phyloP scores from a whole-genome alignment of 495 filamentous ascomycete species.

The Aspergillus heteromorphus region DNA sequence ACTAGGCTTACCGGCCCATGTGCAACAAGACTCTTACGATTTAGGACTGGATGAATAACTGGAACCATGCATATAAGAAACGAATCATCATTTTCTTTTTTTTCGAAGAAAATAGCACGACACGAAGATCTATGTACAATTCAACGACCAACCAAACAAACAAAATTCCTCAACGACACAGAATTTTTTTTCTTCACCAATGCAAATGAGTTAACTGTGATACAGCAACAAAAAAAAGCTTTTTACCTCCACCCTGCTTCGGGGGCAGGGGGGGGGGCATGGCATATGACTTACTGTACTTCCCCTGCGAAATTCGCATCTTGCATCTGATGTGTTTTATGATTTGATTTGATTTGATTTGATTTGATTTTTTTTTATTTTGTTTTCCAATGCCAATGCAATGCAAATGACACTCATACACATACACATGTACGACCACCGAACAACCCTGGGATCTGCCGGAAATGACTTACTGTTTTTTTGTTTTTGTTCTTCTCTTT shows the following conservation, averaged over 20 bases:
- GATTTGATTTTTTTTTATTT: slow-evolving; percentile 1
- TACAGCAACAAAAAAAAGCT: neutral
- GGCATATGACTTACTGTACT: slow-evolving; percentile 3
- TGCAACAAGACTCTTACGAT: slow-evolving; percentile 14
- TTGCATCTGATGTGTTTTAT: neutral
- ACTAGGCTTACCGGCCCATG: slow-evolving; percentile 16
- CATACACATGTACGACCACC: slow-evolving; percentile 19
- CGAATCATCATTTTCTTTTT: neutral
- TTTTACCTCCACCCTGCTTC: no score
- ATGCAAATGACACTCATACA: no score
- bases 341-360: slow-evolving; percentile 1
- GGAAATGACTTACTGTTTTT: slow-evolving; percentile 9
- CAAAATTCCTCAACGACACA: neutral
- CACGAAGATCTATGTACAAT: slow-evolving; percentile 20
- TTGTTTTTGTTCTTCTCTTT: slow-evolving; percentile 8
- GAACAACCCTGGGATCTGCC: slow-evolving; percentile 8
- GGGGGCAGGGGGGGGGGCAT: no score
- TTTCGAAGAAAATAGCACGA: slow-evolving; percentile 8
- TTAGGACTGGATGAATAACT: slow-evolving; percentile 18
- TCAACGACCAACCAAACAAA: neutral
- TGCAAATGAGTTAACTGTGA: neutral
- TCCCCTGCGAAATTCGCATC: neutral
- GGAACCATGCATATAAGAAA: slow-evolving; percentile 20
- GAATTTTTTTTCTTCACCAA: neutral
- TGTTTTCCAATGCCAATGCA: slow-evolving; percentile 1